These are phyloP conservation scores for Penicillium ochrochloron DNA, from an alignment of 495 filamentous ascomycete genomes.

Conservation along the genomic window DNA sequence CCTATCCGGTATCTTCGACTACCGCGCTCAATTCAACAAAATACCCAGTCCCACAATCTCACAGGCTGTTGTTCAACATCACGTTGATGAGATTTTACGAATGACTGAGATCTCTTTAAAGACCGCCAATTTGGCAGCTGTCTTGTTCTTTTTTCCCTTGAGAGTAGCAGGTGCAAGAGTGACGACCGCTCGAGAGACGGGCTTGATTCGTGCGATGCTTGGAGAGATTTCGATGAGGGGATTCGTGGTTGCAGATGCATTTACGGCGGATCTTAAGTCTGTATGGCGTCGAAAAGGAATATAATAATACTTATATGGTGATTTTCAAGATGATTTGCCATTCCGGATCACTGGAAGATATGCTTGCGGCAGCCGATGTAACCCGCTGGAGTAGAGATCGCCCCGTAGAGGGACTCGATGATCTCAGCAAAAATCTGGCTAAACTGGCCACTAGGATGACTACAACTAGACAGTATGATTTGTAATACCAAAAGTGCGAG, in stretches of 20 bases:
- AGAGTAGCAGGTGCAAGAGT: conserved; percentile 2
- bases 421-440: conserved; percentile 25
- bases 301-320: background rate
- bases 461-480: background rate
- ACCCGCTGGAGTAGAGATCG: conserved; percentile 8
- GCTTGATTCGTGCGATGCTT: background rate
- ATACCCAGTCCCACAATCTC: background rate
- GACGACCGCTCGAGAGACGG: background rate
- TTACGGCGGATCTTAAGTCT: background rate
- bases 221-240: background rate
- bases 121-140: background rate
- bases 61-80: background rate
- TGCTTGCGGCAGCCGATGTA: no score
- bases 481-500: background rate
- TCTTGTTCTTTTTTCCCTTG: background rate
- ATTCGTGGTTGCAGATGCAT: background rate
- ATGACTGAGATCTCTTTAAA: background rate
- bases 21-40: background rate
- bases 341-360: no score
- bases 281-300: background rate
- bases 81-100: background rate
- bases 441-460: background rate
- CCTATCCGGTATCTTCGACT: background rate
- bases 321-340: no score
- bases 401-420: conserved; percentile 23